Percentiles rank a stretch among this genome's conserved stretches.
Conservation (phyloP, 75 land plant species). For the Sequoiadendron giganteum region DNA sequence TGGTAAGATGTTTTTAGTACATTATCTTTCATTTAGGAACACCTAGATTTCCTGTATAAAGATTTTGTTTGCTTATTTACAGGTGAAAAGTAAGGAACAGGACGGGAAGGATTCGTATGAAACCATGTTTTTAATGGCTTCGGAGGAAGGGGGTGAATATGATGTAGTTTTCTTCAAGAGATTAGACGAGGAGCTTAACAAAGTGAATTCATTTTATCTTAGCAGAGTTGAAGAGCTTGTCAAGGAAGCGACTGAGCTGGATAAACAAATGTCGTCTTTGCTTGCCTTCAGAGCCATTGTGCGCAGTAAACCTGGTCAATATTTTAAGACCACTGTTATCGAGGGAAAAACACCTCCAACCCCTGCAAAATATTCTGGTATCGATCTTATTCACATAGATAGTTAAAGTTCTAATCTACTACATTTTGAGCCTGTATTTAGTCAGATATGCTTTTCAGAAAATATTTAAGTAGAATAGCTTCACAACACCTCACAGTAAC, state of each 20-base stretch:
- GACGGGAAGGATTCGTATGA: slow-evolving; percentile 8
- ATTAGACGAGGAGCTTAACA: slow-evolving; percentile 20
- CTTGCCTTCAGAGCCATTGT: slow-evolving; percentile 23
- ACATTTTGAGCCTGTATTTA: too few relatives aligned
- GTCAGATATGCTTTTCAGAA: not conserved
- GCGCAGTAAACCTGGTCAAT: not conserved
- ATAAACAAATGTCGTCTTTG: slow-evolving; percentile 38
- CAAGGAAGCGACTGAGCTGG: slow-evolving; percentile 20
- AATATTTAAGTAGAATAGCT: too few relatives aligned
- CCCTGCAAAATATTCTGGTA: not conserved
- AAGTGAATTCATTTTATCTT: not conserved
- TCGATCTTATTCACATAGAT: not conserved
- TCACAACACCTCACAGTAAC: too few relatives aligned
- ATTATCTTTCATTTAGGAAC: too few relatives aligned
- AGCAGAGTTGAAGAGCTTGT: slow-evolving; percentile 17
- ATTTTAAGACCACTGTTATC: not conserved
- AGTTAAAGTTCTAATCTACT: too few relatives aligned
- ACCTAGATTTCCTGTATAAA: too few relatives aligned
- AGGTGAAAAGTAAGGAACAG: not conserved
- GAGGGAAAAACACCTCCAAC: not conserved
- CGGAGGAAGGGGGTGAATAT: slow-evolving; percentile 22
- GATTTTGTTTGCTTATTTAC: not conserved
- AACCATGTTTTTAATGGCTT: slow-evolving; percentile 17
- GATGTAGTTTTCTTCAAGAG: slow-evolving; percentile 19
- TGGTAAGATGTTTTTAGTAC: not conserved